Conservation (phyloP, 306 rosid genomes). For the Ceratonia siliqua region DNA sequence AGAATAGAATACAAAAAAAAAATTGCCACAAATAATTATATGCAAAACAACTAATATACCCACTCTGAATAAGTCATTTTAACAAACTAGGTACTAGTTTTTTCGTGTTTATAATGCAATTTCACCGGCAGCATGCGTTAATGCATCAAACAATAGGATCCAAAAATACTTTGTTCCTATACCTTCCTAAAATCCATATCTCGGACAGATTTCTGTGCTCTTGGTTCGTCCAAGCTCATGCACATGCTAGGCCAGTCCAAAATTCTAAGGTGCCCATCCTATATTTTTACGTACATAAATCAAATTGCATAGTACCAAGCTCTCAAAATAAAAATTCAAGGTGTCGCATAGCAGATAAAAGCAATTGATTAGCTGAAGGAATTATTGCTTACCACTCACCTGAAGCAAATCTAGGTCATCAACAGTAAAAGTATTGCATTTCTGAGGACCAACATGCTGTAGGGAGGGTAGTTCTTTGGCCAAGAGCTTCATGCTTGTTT, state of each 20-base stretch:
- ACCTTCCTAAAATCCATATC: slow-evolving; percentile 93
- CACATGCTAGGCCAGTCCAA: slow-evolving; percentile 82
- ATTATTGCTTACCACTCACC: slow-evolving; percentile 71
- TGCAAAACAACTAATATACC: no score
- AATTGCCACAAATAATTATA: no score
- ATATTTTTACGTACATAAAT: slow-evolving; percentile 34
- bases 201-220: slow-evolving; percentile 74
- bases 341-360: slow-evolving; percentile 3
- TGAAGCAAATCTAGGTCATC: slow-evolving; percentile 89
- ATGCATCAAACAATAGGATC: slow-evolving; percentile 20
- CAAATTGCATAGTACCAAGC: slow-evolving; percentile 29
- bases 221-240: slow-evolving; percentile 78
- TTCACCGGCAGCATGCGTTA: not conserved
- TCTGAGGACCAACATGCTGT: slow-evolving; percentile 65
- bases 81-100: slow-evolving; percentile 4
- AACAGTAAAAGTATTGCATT: slow-evolving; percentile 74
- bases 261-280: slow-evolving; percentile 93
- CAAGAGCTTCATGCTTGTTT: slow-evolving; percentile 63
- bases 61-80: no score
- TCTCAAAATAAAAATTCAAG: not conserved
- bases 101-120: slow-evolving; percentile 2
- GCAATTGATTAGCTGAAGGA: slow-evolving; percentile 18
- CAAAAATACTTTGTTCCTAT: not conserved
- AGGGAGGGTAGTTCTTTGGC: slow-evolving; percentile 61
- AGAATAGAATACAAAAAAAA: no score